phyloP scores from a whole-genome alignment of 768 basidiomycete genomes.

The Panaeolus papilionaceus region DNA sequence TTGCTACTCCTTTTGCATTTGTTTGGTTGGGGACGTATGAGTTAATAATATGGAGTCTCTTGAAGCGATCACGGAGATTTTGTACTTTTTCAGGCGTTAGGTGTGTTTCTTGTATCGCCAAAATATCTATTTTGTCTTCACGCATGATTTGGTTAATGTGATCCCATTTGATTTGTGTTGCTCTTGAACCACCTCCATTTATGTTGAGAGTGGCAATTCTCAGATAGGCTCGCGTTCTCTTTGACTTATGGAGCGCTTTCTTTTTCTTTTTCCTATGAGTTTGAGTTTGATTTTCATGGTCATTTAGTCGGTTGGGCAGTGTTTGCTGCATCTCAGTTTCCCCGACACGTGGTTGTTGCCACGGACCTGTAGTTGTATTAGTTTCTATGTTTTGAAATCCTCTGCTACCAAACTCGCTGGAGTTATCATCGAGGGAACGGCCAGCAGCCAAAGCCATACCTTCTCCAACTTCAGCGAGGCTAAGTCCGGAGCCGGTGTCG shows the following conservation, averaged over 20 bases:
- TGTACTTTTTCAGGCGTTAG: constrained; percentile 22
- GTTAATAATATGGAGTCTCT: constrained; percentile 23
- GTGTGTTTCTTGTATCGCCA: constrained; percentile 22
- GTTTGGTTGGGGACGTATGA: constrained; percentile 25
- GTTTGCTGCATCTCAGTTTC: too few species aligned
- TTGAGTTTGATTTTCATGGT: too few species aligned
- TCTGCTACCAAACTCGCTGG: too few species aligned
- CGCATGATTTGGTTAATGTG: constrained; percentile 29
- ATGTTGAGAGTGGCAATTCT: constrained; percentile 29
- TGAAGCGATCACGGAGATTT: neutral
- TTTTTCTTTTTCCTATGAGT: neutral
- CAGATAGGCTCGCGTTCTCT: constrained; percentile 7
- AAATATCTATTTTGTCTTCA: constrained; percentile 30
- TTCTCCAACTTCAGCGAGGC: too few species aligned
- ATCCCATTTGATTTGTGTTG: constrained; percentile 29
- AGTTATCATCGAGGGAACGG: too few species aligned
- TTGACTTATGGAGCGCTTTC: neutral
- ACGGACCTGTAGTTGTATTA: too few species aligned
- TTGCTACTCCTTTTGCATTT: constrained; percentile 8
- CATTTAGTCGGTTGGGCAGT: too few species aligned
- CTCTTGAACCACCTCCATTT: constrained; percentile 23
- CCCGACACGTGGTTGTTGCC: too few species aligned
- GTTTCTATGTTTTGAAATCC: too few species aligned
- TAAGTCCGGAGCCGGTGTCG: too few species aligned
- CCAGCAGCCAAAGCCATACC: too few species aligned